Evolutionary conservation across 345 rosid genomes (phyloP), one percentile per base, ranked within the genome.

Genomic region (Noccaea caerulescens): DNA sequence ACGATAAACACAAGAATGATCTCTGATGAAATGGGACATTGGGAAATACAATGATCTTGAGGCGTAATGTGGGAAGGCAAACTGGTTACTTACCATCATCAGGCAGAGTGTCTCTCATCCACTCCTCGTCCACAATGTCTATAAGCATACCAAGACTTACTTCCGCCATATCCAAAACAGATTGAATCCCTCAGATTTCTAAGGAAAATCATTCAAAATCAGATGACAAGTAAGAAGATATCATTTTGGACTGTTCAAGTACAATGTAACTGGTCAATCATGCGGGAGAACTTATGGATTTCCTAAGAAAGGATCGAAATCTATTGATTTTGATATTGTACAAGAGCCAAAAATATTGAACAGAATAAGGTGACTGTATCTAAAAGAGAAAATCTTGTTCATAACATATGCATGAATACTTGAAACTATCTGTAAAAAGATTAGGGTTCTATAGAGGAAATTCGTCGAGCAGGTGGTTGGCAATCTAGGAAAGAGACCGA

Each of bases 51-150:
- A 49, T 27, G 34, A 44, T 27, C 1, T 51, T 38, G 20, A 74
- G 32, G 50, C 32, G 7, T 6, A 47, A 58, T 7, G 67, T 45
- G 23, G 33, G 12, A 51, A 52, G 45, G 33, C 6, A 14, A 61
- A 42, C 13, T 9, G 6, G 23, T 30, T 83, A 94, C 99, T 30
- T 83, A 94, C 99, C 95, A 58, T 94, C 99, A 76, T 83, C 82
- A 65, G 97, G 97, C 16, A 94, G 78, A 72, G 97, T 89, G 79
- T 91, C 96, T 52, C 90, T 79, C 99, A 89, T 88, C 97, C 99
- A 94, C 63, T 94, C 97, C 66, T 91, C 97, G 47, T 94, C 99
- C 71, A 91, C 88, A 25, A 91, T 77, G 76, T 94, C 99, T 38
- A 91, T 83, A 55, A 94, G 93, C 77, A 94, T 76, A 16, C 97